Conservation (phyloP, 1,139 yeast genomes). For the Suhomyces panamericanus region DNA sequence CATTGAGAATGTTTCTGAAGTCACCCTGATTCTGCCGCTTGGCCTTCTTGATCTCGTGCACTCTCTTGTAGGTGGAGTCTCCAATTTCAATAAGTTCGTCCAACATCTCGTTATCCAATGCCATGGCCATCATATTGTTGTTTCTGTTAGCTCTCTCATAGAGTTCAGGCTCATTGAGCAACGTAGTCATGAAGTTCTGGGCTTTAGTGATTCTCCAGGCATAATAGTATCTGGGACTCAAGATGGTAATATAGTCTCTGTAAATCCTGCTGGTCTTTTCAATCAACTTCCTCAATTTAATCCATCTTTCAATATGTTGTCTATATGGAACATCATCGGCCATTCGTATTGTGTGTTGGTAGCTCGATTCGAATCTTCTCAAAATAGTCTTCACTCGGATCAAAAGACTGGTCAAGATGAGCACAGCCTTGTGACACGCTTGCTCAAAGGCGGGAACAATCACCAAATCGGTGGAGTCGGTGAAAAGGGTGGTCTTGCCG, state of each 20-base stretch:
- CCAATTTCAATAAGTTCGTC: constrained; percentile 13
- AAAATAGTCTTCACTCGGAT: constrained; percentile 22
- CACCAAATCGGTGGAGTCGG: constrained; percentile 33
- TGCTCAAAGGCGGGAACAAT: constrained; percentile 44
- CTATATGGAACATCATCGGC: constrained; percentile 10
- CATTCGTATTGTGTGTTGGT: constrained; percentile 11
- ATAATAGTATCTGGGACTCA: constrained; percentile 45
- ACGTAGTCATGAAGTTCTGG: constrained; percentile 22
- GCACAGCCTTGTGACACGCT: constrained; percentile 39
- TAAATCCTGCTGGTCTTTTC: constrained; percentile 10
- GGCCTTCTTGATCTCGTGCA: constrained; percentile 5
- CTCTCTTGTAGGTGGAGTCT: constrained; percentile 9
- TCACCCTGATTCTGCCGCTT: neutral
- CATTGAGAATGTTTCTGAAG: neutral
- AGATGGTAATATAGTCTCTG: constrained; percentile 13
- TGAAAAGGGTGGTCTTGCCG: constrained; percentile 29
- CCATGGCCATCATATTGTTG: neutral
- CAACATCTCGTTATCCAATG: constrained; percentile 10
- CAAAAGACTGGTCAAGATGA: constrained; percentile 27
- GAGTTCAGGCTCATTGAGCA: constrained; percentile 12
- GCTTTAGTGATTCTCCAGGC: constrained; percentile 55
- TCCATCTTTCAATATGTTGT: constrained; percentile 9
- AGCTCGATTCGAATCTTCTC: constrained; percentile 9
- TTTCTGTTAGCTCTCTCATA: constrained; percentile 8
- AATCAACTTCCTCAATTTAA: constrained; percentile 5